phyloP scores from a whole-genome alignment of 1,284 basidiomycete genomes.

The Mycena citricolor region DNA sequence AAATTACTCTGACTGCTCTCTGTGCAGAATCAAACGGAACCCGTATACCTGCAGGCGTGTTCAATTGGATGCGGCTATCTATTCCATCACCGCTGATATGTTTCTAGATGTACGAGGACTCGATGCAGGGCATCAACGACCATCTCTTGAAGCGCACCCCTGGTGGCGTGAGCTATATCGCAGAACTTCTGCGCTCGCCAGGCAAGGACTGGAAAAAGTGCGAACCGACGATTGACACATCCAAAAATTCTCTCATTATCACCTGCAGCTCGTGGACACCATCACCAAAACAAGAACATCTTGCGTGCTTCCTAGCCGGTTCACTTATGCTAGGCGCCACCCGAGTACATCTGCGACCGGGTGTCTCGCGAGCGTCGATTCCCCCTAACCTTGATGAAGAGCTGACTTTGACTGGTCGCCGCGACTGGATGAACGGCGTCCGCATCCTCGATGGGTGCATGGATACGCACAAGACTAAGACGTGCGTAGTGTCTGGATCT shows the following conservation, averaged over 20 bases:
- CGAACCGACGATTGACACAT: constrained; percentile 24
- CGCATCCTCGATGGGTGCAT: constrained; percentile 81
- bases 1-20: too few relatives aligned
- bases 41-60: constrained; percentile 3
- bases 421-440: constrained; percentile 78
- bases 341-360: constrained; percentile 47
- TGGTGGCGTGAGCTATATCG: constrained; percentile 46
- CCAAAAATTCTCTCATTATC: not conserved
- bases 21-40: constrained; percentile 30
- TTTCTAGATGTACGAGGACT: constrained; percentile 79
- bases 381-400: constrained; percentile 49
- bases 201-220: constrained; percentile 22
- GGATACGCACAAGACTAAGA: constrained; percentile 76
- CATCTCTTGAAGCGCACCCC: constrained; percentile 51
- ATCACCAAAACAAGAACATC: constrained; percentile 76
- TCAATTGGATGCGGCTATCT: too few relatives aligned
- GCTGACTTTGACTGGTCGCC: constrained; percentile 50
- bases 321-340: constrained; percentile 70
- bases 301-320: constrained; percentile 77
- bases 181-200: constrained; percentile 66
- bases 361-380: constrained; percentile 47
- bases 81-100: too few relatives aligned
- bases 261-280: constrained; percentile 50
- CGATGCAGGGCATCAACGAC: constrained; percentile 74
- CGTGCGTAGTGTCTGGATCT: too few relatives aligned